A percentile compares a stretch with the other conserved stretches of the same genome.
Conservation (phyloP, 495 filamentous ascomycete genomes). For the Aspergillus bertholletiae region DNA sequence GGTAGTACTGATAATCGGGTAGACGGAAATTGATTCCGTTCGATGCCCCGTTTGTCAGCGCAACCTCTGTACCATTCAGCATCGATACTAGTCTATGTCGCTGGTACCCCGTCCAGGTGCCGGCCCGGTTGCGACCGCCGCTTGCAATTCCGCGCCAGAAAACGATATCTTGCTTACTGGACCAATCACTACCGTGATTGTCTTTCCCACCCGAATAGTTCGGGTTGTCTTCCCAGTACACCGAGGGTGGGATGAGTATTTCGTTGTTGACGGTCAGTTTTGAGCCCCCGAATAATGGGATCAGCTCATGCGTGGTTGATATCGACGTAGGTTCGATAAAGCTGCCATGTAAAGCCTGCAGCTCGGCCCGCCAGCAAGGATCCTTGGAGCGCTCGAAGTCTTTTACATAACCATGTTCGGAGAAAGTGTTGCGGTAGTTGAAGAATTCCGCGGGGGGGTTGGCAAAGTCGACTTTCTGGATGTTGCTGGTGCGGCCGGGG, state of each 20-base stretch:
- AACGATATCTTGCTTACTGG: slow-evolving; percentile 46
- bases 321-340: slow-evolving; percentile 59
- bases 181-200: slow-evolving; percentile 44
- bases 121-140: slow-evolving; percentile 28
- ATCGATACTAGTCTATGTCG: slow-evolving; percentile 52
- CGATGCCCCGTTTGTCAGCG: slow-evolving; percentile 22
- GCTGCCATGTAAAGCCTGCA: slow-evolving; percentile 59
- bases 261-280: slow-evolving; percentile 72
- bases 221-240: slow-evolving; percentile 63
- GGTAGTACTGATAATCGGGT: slow-evolving; percentile 15
- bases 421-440: slow-evolving; percentile 23
- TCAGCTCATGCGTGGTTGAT: slow-evolving; percentile 48
- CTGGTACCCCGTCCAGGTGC: slow-evolving; percentile 35
- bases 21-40: slow-evolving; percentile 19
- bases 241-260: slow-evolving; percentile 65
- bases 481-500: slow-evolving; percentile 39
- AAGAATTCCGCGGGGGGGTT: slow-evolving; percentile 29
- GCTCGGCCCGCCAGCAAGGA: slow-evolving; percentile 54
- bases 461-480: slow-evolving; percentile 35
- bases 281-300: slow-evolving; percentile 66
- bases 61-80: slow-evolving; percentile 56
- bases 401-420: slow-evolving; percentile 51
- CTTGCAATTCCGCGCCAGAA: slow-evolving; percentile 47
- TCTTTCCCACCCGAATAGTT: slow-evolving; percentile 53
- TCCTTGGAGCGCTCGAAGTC: slow-evolving; percentile 57